Evolutionary conservation across 2,329 filamentous ascomycete genomes (phyloP).

Genomic region (Beauveria brongniartii): DNA sequence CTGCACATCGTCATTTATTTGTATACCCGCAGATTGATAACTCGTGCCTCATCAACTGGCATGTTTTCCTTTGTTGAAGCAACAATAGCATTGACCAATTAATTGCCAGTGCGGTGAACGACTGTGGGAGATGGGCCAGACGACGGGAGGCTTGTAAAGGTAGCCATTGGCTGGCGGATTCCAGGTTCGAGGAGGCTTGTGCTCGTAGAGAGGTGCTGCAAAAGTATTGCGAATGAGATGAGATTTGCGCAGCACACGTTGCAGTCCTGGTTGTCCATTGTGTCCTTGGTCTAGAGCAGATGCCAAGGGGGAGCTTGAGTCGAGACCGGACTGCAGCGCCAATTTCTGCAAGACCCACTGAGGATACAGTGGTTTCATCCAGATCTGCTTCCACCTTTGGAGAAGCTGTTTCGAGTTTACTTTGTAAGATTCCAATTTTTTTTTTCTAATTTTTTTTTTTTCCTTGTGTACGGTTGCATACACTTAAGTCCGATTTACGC

Average conservation of each 20-base stretch:
- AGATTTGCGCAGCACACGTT: slow-evolving; percentile 25
- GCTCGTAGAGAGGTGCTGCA: slow-evolving; percentile 25
- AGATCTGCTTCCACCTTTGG: neutral
- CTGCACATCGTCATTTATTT: slow-evolving; percentile 15
- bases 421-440: too few relatives aligned
- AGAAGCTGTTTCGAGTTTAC: too few relatives aligned
- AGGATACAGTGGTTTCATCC: neutral
- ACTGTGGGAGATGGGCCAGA: neutral
- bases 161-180: neutral
- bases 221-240: slow-evolving; percentile 28
- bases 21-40: slow-evolving; percentile 9
- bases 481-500: too few relatives aligned
- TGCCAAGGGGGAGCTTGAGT: neutral
- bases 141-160: neutral
- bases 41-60: neutral
- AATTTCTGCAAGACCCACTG: neutral
- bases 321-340: neutral
- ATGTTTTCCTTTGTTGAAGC: neutral
- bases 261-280: slow-evolving; percentile 20
- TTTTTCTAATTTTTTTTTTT: neutral
- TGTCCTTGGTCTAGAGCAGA: slow-evolving; percentile 8
- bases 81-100: neutral
- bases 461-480: too few relatives aligned
- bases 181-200: slow-evolving; percentile 18
- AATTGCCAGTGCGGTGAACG: neutral